These are phyloP conservation scores for Coccomyxa sp. DNA, from an alignment of 139 green algal genomes.

Conservation along the genomic window DNA sequence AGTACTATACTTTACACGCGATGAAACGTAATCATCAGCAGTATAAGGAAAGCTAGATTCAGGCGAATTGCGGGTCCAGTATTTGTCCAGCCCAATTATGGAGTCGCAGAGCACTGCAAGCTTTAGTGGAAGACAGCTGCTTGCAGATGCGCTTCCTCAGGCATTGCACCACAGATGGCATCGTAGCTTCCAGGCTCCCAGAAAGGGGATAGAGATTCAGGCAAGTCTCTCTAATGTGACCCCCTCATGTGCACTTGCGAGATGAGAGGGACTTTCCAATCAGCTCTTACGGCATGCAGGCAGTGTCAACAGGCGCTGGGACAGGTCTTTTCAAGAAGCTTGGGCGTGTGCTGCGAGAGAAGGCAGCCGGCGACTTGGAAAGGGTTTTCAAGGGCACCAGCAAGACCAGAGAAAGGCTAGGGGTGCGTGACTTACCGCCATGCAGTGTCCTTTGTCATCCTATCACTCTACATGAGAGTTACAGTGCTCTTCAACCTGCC, in stretches of 20 bases:
- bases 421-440: slow-evolving; percentile 41
- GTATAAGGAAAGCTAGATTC: no score
- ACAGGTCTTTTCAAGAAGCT: slow-evolving; percentile 57
- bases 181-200: not conserved
- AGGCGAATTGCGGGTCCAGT: no score
- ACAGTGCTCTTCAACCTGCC: not conserved
- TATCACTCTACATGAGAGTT: not conserved
- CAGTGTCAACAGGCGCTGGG: slow-evolving; percentile 6
- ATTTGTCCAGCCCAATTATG: no score
- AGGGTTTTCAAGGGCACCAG: slow-evolving; percentile 84
- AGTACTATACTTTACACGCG: no score
- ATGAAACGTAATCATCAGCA: no score
- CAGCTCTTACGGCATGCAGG: not conserved
- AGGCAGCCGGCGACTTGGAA: slow-evolving; percentile 81
- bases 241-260: no score
- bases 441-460: not conserved
- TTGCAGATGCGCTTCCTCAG: not conserved
- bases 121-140: not conserved
- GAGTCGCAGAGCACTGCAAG: no score
- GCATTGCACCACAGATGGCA: not conserved
- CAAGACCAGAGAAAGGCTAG: slow-evolving; percentile 87
- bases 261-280: not conserved
- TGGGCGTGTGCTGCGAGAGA: slow-evolving; percentile 87
- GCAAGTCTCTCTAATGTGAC: not conserved
- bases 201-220: not conserved